Conservation (phyloP, 1,284 basidiomycete genomes). For the Ustilago cynodontis region DNA sequence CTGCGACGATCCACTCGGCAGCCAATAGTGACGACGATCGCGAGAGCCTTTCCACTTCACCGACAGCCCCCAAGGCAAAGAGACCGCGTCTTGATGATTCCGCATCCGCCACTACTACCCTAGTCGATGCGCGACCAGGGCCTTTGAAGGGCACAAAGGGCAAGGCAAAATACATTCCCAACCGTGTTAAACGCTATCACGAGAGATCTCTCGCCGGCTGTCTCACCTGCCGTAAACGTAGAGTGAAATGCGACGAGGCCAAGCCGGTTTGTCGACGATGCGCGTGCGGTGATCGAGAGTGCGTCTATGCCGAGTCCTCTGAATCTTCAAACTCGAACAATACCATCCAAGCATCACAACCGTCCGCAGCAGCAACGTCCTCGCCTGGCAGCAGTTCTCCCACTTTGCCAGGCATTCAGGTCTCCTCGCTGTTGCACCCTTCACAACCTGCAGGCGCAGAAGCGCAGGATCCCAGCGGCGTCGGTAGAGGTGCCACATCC, state of each 20-base stretch:
- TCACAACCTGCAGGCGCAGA: conserved; percentile 7
- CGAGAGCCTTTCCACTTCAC: not conserved
- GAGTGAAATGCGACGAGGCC: conserved; percentile 48
- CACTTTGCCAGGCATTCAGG: conserved; percentile 20
- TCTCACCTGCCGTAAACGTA: conserved; percentile 43
- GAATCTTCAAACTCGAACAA: not conserved
- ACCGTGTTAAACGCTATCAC: conserved; percentile 49
- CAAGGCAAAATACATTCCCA: conserved; percentile 47
- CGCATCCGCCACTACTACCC: not conserved
- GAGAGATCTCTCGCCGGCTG: conserved; percentile 45
- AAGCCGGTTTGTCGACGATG: conserved; percentile 42
- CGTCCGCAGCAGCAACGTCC: not conserved
- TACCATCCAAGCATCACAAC: not conserved
- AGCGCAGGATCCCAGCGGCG: not conserved
- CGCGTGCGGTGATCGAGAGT: conserved; percentile 41
- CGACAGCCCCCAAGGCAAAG: not conserved
- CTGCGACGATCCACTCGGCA: not conserved
- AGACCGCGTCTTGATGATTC: conserved; percentile 6
- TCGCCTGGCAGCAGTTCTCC: not conserved
- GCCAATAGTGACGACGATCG: not conserved
- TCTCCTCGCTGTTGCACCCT: conserved; percentile 34
- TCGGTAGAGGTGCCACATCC: not conserved
- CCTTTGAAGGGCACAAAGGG: conserved; percentile 42
- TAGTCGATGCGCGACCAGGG: conserved; percentile 4
- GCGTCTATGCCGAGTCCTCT: conserved; percentile 31